Base-by-base conservation (phyloP, 306 rosid genomes). In the Lablab purpureus region DNA sequence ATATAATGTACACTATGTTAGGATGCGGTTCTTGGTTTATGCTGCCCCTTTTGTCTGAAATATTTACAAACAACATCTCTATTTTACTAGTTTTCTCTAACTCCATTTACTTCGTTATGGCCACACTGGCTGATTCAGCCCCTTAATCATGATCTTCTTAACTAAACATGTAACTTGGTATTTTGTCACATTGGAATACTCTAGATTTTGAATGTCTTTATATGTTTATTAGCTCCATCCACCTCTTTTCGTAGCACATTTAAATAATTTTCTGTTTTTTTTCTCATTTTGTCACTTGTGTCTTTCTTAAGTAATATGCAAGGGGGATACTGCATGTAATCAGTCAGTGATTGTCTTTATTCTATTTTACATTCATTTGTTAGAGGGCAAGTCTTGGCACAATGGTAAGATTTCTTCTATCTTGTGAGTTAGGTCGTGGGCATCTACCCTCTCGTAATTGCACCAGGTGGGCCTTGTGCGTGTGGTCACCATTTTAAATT, bases 291-390 rank as follows among this genome's bases (percentile, higher is more conserved):
- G 43, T 27, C 67, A 15, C 21, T 62, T 30, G 22, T 62, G 22
- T 30, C 21, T 30, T 17, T 30, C 22, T 62, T 30, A 62, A 30
- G 41, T 30, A 62, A 15, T 28, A 30, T 62, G 41, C 41, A 15
- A 30, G 67, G 7, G 32, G 7, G 32, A 28, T 62, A 27, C 12
- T 60, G 67, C 67, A 28, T 28, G 7, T 59, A 14, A 18, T 13
- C 1, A 6, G 8, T 27, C 19, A 28, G 0, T 15, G 67, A 3
- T 60, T 15, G 22, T 28, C 43, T 41, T 32, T 41, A 34, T 66
- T 10, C 47, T 40, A 78, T 56, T 51, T 37, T 77, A 67, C 47
- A 67, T 41, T 67, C 45, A n/a, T 64, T 64, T 34, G 70, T 32
- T 18, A 18, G 23, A 64, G 47, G 47, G 49, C 27, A 36, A 17